Evolutionary conservation across 257 asterid species (phyloP).

Genomic region (Solanum etuberosum): DNA sequence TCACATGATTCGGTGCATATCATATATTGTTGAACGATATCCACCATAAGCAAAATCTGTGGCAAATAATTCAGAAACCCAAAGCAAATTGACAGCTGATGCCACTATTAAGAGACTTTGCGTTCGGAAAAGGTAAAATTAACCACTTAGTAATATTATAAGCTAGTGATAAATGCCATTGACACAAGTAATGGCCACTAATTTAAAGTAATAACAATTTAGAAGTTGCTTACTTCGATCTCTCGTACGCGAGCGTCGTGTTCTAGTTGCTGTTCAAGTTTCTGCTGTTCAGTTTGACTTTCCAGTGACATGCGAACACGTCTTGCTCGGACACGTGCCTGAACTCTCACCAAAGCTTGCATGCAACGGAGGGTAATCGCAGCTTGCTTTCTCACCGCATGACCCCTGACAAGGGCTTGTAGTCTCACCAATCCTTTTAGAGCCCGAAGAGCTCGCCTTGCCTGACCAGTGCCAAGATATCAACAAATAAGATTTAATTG

Average conservation of each 20-base stretch:
- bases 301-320: conserved; percentile 89
- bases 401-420: conserved; percentile 99
- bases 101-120: background rate
- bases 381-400: conserved; percentile 97
- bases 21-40: background rate
- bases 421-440: conserved; percentile 95
- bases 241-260: conserved; percentile 73
- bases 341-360: conserved; percentile 98
- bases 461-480: conserved; percentile 35
- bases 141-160: background rate
- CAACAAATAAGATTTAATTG: background rate
- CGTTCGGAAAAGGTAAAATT: background rate
- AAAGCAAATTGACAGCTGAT: background rate
- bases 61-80: background rate
- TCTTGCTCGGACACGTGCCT: conserved; percentile 98
- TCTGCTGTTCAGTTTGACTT: conserved; percentile 63
- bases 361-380: conserved; percentile 93
- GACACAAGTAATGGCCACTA: background rate
- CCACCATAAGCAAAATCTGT: background rate
- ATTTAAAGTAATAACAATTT: background rate
- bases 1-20: background rate
- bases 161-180: background rate
- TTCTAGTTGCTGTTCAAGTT: conserved; percentile 64
- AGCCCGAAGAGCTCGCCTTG: conserved; percentile 95
- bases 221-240: conserved; percentile 61